Conservation (phyloP, 2,329 filamentous ascomycete genomes). For the Parastagonospora avenae region DNA sequence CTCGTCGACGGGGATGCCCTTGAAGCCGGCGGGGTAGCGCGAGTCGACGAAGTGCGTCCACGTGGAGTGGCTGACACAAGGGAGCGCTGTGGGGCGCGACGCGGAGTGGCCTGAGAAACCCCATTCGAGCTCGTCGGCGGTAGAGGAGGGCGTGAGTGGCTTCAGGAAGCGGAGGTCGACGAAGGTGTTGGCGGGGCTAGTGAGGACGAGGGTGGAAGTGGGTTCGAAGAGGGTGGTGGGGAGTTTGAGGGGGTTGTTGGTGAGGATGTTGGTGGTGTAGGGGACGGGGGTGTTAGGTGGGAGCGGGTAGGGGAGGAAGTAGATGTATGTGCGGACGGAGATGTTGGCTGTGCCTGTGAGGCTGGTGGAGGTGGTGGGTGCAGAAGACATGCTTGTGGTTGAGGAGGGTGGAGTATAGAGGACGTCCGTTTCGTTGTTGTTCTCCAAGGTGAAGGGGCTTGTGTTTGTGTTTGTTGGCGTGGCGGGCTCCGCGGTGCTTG, state of each 20-base stretch:
- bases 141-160: slow-evolving; percentile 9
- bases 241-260: slow-evolving; percentile 31
- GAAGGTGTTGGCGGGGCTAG: slow-evolving; percentile 62
- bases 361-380: neutral
- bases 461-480: neutral
- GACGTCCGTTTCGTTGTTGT: neutral
- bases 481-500: neutral
- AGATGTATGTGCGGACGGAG: slow-evolving; percentile 7
- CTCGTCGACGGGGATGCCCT: slow-evolving; percentile 52
- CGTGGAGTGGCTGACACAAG: slow-evolving; percentile 33
- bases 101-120: slow-evolving; percentile 64
- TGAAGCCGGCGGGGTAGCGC: slow-evolving; percentile 47
- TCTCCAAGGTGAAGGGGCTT: neutral
- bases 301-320: slow-evolving; percentile 23
- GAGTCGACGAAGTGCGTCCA: slow-evolving; percentile 69
- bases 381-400: slow-evolving; percentile 2
- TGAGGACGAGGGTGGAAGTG: slow-evolving; percentile 69
- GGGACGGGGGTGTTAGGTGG: slow-evolving; percentile 29
- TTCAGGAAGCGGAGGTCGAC: slow-evolving; percentile 65
- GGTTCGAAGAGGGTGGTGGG: slow-evolving; percentile 53
- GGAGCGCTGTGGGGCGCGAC: neutral
- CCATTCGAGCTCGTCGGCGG: slow-evolving; percentile 62
- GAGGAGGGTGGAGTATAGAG: slow-evolving; percentile 10
- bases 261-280: slow-evolving; percentile 33
- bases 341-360: neutral